phyloP scores from a whole-genome alignment of 2,329 filamentous ascomycete species.

The Neonectria punicea region DNA sequence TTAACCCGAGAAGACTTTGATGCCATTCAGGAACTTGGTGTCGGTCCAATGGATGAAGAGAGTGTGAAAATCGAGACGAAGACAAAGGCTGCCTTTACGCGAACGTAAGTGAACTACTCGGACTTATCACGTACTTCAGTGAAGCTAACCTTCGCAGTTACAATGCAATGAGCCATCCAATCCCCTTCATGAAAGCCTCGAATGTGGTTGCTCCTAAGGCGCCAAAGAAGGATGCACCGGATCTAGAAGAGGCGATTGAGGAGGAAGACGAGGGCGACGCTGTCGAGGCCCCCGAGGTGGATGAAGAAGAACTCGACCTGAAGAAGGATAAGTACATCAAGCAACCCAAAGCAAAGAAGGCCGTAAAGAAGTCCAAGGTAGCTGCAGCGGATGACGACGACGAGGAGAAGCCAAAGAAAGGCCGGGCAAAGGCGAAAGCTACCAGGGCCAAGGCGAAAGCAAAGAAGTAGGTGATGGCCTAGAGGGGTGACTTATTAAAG shows the following conservation, averaged over 20 bases:
- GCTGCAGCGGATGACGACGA: slow-evolving; percentile 62
- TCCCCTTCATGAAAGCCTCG: slow-evolving; percentile 96
- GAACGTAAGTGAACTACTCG: slow-evolving; percentile 70
- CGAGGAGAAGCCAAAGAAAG: slow-evolving; percentile 64
- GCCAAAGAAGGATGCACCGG: slow-evolving; percentile 79
- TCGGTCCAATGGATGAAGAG: slow-evolving; percentile 84
- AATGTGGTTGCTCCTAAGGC: slow-evolving; percentile 79
- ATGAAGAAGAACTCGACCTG: slow-evolving; percentile 79
- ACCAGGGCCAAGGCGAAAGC: slow-evolving; percentile 58
- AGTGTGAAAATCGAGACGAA: slow-evolving; percentile 82
- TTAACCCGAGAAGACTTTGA: slow-evolving; percentile 96
- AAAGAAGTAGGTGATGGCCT: slow-evolving; percentile 51
- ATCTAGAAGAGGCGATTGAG: slow-evolving; percentile 95
- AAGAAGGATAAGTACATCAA: slow-evolving; percentile 98
- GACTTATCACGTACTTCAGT: background rate
- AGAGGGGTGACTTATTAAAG: background rate
- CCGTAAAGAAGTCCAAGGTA: slow-evolving; percentile 56
- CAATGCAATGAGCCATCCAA: slow-evolving; percentile 84
- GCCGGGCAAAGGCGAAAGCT: slow-evolving; percentile 53
- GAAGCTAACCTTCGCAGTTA: slow-evolving; percentile 66
- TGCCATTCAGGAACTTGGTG: slow-evolving; percentile 87
- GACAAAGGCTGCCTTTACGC: slow-evolving; percentile 89
- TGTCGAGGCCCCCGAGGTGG: slow-evolving; percentile 66
- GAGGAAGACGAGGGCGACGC: slow-evolving; percentile 83
- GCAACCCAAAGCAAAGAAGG: slow-evolving; percentile 78